Evolutionary conservation across 352 stramenopile genomes (phyloP), one percentile per base, ranked within the genome.

Genomic region (Phytopythium vexans): DNA sequence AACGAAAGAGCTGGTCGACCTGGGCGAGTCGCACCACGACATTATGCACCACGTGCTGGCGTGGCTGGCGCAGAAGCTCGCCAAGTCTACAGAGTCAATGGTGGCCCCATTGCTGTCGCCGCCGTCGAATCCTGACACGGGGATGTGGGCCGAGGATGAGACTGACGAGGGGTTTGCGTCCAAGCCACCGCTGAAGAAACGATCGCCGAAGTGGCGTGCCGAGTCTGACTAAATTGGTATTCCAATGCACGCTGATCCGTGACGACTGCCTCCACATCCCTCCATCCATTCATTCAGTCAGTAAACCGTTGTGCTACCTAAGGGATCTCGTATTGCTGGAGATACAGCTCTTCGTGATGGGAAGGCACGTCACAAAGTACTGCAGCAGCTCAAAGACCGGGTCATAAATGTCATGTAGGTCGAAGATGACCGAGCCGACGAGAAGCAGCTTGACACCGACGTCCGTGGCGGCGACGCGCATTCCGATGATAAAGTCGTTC

Each of bases 21-120:
- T 92, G 45, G 89, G 82, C 43, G 79, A 92, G 46, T 63, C 89
- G 8, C 84, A 94, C 42, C 66, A 83, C 16, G 83, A 94, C 40
- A 81, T 94, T 33, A 89, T 94, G 82, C 80, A 91, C 41, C 76
- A 92, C 1, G 60, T 92, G 10, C 56, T 94, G n/a, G 75, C 80
- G 16, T 94, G 82, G 85, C 63, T 94, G 21, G 72, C 82, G 1
- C 70, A 87, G 39, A 89, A 86, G 35, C 64, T 92, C 14, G 74
- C 82, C 3, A 74, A 71, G n/a, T 74, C 74, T 7, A 89, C 77
- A 0, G 80, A 83, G 36, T 74, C 66, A 15, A 87, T 89, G 78
- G 68, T 92, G 16, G 66, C 67, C 14, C 73, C 77, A 21, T 56
- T 89, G 42, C 48, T 88, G 8, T 92, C 75, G 31, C 71, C 79